These are phyloP conservation scores for Penicillium salamii DNA, from an alignment of 495 filamentous ascomycete genomes.

Conservation along the genomic window DNA sequence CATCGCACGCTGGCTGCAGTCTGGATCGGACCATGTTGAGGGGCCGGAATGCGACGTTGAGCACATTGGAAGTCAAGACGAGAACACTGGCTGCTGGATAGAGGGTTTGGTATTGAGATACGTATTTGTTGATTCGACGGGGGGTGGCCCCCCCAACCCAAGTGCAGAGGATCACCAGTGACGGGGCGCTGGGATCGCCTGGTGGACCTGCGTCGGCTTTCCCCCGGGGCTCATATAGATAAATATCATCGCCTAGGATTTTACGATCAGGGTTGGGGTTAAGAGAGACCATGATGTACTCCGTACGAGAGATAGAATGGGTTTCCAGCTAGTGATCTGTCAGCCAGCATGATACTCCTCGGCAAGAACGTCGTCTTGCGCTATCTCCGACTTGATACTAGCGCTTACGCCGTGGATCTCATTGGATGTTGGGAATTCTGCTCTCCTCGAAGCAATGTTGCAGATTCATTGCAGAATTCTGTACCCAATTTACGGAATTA, in stretches of 20 bases:
- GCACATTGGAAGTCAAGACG: slow-evolving; percentile 20
- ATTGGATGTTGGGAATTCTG: too few relatives aligned
- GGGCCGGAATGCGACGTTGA: slow-evolving; percentile 17
- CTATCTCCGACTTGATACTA: too few relatives aligned
- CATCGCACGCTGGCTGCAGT: slow-evolving; percentile 20
- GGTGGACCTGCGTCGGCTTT: not conserved
- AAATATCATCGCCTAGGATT: slow-evolving; percentile 14
- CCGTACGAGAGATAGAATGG: too few relatives aligned
- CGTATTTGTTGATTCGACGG: slow-evolving; percentile 29
- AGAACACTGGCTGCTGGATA: slow-evolving; percentile 25
- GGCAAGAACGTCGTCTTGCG: too few relatives aligned
- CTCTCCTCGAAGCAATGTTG: too few relatives aligned
- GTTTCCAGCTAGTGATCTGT: too few relatives aligned
- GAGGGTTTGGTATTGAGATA: slow-evolving; percentile 15
- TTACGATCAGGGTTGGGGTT: slow-evolving; percentile 4
- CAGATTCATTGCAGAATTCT: too few relatives aligned
- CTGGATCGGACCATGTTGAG: slow-evolving; percentile 17
- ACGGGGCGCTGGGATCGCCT: slow-evolving; percentile 2
- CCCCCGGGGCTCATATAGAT: slow-evolving; percentile 17
- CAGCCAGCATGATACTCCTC: too few relatives aligned
- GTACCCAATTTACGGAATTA: too few relatives aligned
- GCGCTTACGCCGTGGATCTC: too few relatives aligned
- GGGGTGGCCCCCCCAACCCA: slow-evolving; percentile 30
- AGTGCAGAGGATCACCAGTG: slow-evolving; percentile 28
- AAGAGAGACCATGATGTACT: slow-evolving; percentile 6